Percentiles rank a stretch among this genome's conserved stretches.
These are phyloP conservation scores for Aureobasidium melanogenum DNA, from an alignment of 2,329 filamentous ascomycete species.

Conservation along the genomic window DNA sequence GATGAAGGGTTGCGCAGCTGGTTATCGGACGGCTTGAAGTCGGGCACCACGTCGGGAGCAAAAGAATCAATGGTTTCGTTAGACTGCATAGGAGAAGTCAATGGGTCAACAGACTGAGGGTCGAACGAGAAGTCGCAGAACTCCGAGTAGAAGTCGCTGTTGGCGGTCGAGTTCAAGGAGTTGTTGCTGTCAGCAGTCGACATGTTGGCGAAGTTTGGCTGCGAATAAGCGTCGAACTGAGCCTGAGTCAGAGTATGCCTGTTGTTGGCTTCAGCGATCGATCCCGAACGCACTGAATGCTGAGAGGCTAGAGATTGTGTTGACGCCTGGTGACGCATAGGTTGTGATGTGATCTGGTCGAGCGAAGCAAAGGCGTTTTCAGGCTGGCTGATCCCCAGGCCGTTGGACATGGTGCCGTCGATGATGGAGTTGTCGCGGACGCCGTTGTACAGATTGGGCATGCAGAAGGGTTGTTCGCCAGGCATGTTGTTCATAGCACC, in stretches of 20 bases:
- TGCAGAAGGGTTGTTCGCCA: conserved; percentile 25
- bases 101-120: neutral
- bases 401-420: conserved; percentile 13
- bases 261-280: conserved; percentile 20
- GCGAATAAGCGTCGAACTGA: conserved; percentile 28
- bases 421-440: conserved; percentile 19
- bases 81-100: conserved; percentile 2
- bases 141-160: conserved; percentile 10
- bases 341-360: neutral
- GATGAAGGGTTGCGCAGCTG: neutral
- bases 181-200: neutral
- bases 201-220: conserved; percentile 12
- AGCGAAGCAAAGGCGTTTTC: neutral
- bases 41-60: neutral
- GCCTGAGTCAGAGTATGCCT: conserved; percentile 29
- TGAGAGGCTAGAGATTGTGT: conserved; percentile 2
- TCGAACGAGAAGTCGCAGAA: conserved; percentile 12
- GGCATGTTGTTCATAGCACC: conserved; percentile 16
- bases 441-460: conserved; percentile 24
- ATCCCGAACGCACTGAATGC: neutral
- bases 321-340: conserved; percentile 1
- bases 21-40: neutral
- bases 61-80: neutral
- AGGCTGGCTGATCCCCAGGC: conserved; percentile 12
- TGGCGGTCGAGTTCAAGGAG: neutral